Conservation (phyloP, 129 eudicot species). For the Helichrysum umbraculigerum region DNA sequence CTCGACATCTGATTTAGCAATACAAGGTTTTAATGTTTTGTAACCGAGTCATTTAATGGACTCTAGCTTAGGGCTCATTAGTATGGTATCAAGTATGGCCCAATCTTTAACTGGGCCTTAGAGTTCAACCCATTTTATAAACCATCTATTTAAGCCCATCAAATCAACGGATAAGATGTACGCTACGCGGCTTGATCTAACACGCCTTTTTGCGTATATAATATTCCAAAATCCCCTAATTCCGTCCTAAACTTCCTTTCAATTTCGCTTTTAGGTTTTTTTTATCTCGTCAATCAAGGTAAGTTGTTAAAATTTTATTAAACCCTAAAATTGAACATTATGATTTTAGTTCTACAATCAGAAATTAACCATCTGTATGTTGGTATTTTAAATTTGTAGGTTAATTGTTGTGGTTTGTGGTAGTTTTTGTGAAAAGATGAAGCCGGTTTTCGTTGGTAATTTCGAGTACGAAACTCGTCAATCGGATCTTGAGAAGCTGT, state of each 20-base stretch:
- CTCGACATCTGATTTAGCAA: too few relatives aligned
- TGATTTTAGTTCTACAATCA: not conserved
- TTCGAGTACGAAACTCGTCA: slow-evolving; percentile 91
- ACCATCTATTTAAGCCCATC: not conserved
- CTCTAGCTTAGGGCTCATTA: too few relatives aligned
- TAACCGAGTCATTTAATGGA: too few relatives aligned
- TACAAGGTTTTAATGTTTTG: too few relatives aligned
- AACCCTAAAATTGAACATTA: not conserved
- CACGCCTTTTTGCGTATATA: not conserved
- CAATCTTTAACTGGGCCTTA: not conserved
- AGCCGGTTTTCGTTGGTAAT: slow-evolving; percentile 84
- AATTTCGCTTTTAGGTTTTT: not conserved
- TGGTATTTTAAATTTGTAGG: not conserved
- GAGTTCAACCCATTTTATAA: not conserved
- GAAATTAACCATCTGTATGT: not conserved
- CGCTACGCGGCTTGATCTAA: not conserved
- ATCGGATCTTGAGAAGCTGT: slow-evolving; percentile 74
- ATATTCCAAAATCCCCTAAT: not conserved
- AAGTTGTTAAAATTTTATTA: not conserved
- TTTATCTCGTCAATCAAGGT: not conserved
- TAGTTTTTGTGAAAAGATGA: slow-evolving; percentile 44
- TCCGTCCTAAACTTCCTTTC: not conserved
- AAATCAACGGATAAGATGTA: not conserved
- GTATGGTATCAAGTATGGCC: too few relatives aligned
- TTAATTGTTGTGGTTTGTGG: not conserved